These are phyloP conservation scores for Acacia melanoxylon DNA, from an alignment of 306 rosid species.

Conservation along the genomic window DNA sequence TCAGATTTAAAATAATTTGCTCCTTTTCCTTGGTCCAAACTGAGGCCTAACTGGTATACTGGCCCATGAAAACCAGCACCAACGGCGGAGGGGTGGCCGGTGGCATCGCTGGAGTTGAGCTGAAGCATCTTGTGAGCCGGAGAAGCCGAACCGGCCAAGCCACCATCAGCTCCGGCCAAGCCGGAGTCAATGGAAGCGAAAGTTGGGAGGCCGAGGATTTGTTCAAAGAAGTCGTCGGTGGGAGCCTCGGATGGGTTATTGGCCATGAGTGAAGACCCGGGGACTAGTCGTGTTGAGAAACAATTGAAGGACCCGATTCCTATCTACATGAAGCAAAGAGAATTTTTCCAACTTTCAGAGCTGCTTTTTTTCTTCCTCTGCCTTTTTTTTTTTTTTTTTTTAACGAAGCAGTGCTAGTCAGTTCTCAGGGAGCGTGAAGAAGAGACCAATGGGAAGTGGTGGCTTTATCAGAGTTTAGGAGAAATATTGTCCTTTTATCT, in stretches of 20 bases:
- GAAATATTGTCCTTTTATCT: constrained; percentile 28
- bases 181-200: constrained; percentile 65
- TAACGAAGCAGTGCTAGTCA: background rate
- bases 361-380: background rate
- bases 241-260: constrained; percentile 73
- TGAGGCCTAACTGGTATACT: constrained; percentile 78
- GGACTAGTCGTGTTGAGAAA: constrained; percentile 7
- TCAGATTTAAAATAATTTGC: constrained; percentile 71
- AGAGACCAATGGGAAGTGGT: constrained; percentile 7
- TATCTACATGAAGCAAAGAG: constrained; percentile 40
- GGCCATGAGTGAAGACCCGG: constrained; percentile 59
- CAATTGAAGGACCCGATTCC: constrained; percentile 32
- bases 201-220: constrained; percentile 74
- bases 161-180: constrained; percentile 50
- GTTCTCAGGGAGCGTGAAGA: constrained; percentile 12
- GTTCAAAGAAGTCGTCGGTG: constrained; percentile 87
- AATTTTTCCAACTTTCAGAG: background rate
- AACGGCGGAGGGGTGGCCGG: constrained; percentile 45
- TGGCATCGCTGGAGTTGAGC: constrained; percentile 69
- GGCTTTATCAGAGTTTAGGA: constrained; percentile 39
- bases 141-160: constrained; percentile 38
- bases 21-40: constrained; percentile 83
- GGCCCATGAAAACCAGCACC: constrained; percentile 59
- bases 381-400: background rate
- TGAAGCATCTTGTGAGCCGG: constrained; percentile 76